Conservation (phyloP, 2,329 filamentous ascomycete species). For the Aspergillus quadrilineatus region DNA sequence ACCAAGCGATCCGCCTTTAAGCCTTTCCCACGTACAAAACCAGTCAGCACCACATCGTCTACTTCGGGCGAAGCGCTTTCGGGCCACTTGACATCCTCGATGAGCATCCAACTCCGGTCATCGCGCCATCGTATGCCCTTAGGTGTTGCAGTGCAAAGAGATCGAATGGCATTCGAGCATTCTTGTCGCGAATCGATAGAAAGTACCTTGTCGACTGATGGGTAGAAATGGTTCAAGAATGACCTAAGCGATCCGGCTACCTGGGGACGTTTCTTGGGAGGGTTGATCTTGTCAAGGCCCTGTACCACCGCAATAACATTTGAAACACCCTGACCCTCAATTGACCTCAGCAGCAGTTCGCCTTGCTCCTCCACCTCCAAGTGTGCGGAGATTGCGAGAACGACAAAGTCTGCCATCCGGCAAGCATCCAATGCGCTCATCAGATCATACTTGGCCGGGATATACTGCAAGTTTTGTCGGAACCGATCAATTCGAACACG, state of each 20-base stretch:
- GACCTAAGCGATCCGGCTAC: constrained; percentile 82
- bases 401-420: constrained; percentile 83
- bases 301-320: constrained; percentile 86
- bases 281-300: constrained; percentile 73
- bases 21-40: constrained; percentile 79
- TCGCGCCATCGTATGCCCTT: constrained; percentile 97
- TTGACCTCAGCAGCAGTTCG: constrained; percentile 78
- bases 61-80: constrained; percentile 47
- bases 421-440: constrained; percentile 80
- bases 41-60: constrained; percentile 71
- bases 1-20: constrained; percentile 87
- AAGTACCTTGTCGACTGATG: constrained; percentile 85
- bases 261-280: constrained; percentile 73
- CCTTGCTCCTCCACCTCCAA: constrained; percentile 76
- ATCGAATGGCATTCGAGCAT: constrained; percentile 84
- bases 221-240: constrained; percentile 92
- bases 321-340: constrained; percentile 92
- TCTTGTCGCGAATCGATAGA: constrained; percentile 87
- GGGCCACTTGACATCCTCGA: constrained; percentile 76
- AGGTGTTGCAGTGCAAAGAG: constrained; percentile 84
- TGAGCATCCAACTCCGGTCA: constrained; percentile 90
- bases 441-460: constrained; percentile 72
- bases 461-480: constrained; percentile 89
- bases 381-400: constrained; percentile 78
- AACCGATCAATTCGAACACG: constrained; percentile 80